Percentiles rank a stretch among this genome's conserved stretches.
Evolutionary conservation across 176 grass and related monocot species (phyloP).

Genomic region (Themeda triandra): DNA sequence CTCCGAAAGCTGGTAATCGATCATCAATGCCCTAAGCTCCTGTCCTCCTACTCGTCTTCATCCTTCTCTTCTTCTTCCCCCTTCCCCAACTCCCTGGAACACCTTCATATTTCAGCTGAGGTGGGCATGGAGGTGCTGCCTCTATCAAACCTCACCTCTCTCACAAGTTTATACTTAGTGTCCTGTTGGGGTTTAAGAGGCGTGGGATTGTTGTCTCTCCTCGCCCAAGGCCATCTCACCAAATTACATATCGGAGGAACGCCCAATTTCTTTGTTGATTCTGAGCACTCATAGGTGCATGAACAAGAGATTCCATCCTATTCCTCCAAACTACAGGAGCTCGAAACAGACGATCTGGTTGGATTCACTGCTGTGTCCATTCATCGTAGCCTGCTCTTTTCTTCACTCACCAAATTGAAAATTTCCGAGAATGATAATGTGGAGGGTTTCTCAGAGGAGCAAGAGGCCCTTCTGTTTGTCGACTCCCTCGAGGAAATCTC

Average conservation of each 20-base stretch:
- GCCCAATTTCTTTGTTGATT: no score
- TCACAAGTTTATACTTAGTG: no score
- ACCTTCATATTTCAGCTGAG: neutral
- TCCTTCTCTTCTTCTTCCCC: neutral
- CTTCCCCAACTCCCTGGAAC: neutral
- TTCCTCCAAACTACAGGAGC: neutral
- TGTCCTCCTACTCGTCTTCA: neutral
- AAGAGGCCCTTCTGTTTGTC: neutral
- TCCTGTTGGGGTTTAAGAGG: no score
- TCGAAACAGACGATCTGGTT: fast-evolving
- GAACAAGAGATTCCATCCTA: neutral
- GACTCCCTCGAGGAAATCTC: neutral
- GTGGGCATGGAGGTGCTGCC: fast-evolving
- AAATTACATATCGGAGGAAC: fast-evolving
- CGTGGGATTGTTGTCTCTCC: no score
- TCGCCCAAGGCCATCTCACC: no score
- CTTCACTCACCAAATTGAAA: neutral
- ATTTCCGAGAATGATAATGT: neutral
- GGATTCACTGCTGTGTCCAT: neutral
- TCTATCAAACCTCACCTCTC: slow-evolving; percentile 11
- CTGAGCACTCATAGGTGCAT: neutral
- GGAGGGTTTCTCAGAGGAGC: neutral
- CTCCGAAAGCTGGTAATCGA: fast-evolving
- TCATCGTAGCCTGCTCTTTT: neutral
- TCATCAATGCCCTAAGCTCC: neutral